Evolutionary conservation across 345 rosid genomes (phyloP).

Genomic region (Gossypium herbaceum): DNA sequence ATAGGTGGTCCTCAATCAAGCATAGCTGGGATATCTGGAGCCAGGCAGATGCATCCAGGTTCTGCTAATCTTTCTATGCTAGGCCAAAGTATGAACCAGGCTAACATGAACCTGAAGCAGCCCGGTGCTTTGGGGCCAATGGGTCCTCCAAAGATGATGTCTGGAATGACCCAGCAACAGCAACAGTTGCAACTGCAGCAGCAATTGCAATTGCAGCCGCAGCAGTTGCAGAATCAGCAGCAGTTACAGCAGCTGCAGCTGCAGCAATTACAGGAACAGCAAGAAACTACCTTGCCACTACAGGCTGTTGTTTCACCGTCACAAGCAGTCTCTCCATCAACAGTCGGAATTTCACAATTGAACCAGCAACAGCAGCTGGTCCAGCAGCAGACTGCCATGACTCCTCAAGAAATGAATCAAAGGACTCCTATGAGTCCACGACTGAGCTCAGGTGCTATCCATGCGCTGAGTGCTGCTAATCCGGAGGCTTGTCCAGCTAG

Average conservation of each 20-base stretch:
- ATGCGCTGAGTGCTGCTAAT: conserved; percentile 68
- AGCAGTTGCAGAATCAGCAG: conserved; percentile 33
- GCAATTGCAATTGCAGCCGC: conserved; percentile 34
- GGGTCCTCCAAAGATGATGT: conserved; percentile 87
- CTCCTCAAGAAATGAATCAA: conserved; percentile 86
- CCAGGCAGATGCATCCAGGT: conserved; percentile 59
- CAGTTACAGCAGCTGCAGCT: conserved; percentile 27
- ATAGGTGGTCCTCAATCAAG: conserved; percentile 63
- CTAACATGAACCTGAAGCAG: conserved; percentile 55
- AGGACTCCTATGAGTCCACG: conserved; percentile 83
- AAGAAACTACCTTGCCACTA: conserved; percentile 53
- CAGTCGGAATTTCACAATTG: conserved; percentile 61
- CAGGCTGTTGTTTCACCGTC: conserved; percentile 81
- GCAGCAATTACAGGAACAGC: conserved; percentile 37
- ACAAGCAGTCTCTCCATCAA: conserved; percentile 70
- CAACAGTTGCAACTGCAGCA: conserved; percentile 28
- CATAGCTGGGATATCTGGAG: conserved; percentile 58
- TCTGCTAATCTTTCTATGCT: conserved; percentile 59
- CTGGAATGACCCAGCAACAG: conserved; percentile 60
- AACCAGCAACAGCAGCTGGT: conserved; percentile 47
- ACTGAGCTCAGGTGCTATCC: conserved; percentile 79
- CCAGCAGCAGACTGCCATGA: conserved; percentile 49
- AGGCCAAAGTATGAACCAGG: conserved; percentile 55
- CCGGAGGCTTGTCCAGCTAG: conserved; percentile 85
- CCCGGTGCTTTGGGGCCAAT: conserved; percentile 58